Percentiles rank a stretch among this genome's conserved stretches.
Evolutionary conservation across 176 grass and related monocot species (phyloP).

Genomic region (Neostapfia colusana): DNA sequence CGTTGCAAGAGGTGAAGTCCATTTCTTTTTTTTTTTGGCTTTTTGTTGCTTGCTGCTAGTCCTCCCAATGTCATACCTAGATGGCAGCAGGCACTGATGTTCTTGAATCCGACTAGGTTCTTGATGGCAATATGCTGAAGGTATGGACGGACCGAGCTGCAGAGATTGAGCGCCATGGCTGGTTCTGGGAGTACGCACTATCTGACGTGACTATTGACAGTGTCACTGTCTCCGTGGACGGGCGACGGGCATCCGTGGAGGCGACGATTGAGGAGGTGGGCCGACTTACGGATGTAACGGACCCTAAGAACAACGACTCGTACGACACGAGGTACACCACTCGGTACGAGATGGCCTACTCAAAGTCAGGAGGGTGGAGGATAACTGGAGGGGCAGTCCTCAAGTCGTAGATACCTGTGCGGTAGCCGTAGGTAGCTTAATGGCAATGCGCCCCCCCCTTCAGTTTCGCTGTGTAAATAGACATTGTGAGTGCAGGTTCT

Average conservation of each 20-base stretch:
- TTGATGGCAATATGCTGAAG: slow-evolving; percentile 87
- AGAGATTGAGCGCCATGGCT: slow-evolving; percentile 66
- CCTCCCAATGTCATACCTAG: background rate
- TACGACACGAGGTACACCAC: slow-evolving; percentile 65
- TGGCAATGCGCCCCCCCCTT: no score
- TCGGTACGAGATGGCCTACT: slow-evolving; percentile 70
- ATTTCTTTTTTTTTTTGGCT: background rate
- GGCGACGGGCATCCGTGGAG: slow-evolving; percentile 67
- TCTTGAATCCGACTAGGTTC: slow-evolving; percentile 39
- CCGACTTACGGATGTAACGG: slow-evolving; percentile 42
- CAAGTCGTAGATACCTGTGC: slow-evolving; percentile 44
- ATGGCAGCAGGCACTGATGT: background rate
- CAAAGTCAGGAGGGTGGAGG: slow-evolving; percentile 69
- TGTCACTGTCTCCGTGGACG: slow-evolving; percentile 66
- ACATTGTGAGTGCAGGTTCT: background rate
- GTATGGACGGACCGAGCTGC: slow-evolving; percentile 71
- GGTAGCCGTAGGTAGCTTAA: slow-evolving; percentile 9
- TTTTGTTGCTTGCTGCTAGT: background rate
- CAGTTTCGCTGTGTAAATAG: slow-evolving; percentile 46
- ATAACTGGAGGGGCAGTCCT: slow-evolving; percentile 87
- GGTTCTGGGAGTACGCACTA: slow-evolving; percentile 86
- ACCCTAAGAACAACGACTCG: slow-evolving; percentile 50
- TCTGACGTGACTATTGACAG: slow-evolving; percentile 66
- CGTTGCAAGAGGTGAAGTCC: slow-evolving; percentile 70
- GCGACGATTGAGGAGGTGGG: slow-evolving; percentile 75